phyloP scores from a whole-genome alignment of 371 early-diverging fungal genomes.

The Mortierella sp. region DNA sequence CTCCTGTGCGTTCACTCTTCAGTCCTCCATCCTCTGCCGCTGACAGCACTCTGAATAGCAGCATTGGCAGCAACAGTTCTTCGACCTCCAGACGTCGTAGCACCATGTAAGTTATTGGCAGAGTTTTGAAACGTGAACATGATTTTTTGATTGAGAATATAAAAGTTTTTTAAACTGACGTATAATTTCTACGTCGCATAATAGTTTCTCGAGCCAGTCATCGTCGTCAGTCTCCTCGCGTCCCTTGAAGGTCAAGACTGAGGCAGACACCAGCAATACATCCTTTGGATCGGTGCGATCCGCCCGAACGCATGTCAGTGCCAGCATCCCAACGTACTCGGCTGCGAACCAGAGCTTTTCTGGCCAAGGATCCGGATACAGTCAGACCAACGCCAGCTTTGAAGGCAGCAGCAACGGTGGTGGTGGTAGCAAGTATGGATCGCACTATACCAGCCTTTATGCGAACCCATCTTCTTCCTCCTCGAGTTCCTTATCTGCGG shows the following conservation, averaged over 20 bases:
- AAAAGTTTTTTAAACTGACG: neutral
- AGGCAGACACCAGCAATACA: conserved; percentile 22
- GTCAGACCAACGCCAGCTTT: conserved; percentile 1
- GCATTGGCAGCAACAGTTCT: conserved; percentile 28
- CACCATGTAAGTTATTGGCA: conserved; percentile 24
- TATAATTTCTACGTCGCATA: neutral
- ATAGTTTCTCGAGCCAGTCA: conserved; percentile 35
- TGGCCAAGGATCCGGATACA: conserved; percentile 11
- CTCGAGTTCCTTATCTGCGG: conserved; percentile 9
- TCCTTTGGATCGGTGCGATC: conserved; percentile 33
- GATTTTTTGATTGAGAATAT: neutral
- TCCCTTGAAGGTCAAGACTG: conserved; percentile 50
- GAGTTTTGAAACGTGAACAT: neutral
- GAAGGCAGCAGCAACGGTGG: conserved; percentile 5
- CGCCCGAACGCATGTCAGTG: conserved; percentile 23
- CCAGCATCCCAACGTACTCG: conserved; percentile 15
- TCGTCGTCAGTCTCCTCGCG: conserved; percentile 25
- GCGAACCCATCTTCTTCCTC: conserved; percentile 14
- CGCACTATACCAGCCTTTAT: conserved; percentile 40
- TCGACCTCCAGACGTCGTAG: conserved; percentile 38
- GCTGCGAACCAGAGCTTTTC: conserved; percentile 34
- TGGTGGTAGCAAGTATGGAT: conserved; percentile 33
- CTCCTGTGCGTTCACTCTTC: neutral
- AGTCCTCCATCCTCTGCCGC: conserved; percentile 12
- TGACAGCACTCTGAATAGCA: conserved; percentile 19